These are phyloP conservation scores for Crepidotus variabilis DNA, from an alignment of 768 basidiomycete genomes.

Conservation along the genomic window DNA sequence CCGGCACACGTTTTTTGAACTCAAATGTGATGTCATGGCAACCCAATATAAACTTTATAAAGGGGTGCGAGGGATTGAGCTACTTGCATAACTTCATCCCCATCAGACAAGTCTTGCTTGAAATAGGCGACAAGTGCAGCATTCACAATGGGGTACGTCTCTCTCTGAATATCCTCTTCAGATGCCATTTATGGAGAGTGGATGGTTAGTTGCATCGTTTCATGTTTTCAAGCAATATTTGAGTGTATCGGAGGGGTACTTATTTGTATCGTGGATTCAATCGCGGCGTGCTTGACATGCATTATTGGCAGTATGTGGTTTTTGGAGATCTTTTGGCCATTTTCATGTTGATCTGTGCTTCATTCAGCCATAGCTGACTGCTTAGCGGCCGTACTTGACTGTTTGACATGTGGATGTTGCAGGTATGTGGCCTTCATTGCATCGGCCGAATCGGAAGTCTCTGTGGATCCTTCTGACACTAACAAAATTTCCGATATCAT, in stretches of 20 bases:
- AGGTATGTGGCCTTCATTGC: conserved; percentile 20
- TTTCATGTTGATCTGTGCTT: background rate
- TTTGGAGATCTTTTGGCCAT: background rate
- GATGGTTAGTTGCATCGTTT: background rate
- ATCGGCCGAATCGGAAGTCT: background rate
- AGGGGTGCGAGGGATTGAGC: background rate
- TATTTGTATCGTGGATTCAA: conserved; percentile 31
- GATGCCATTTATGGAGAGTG: background rate
- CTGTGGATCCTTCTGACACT: background rate
- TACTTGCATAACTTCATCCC: background rate
- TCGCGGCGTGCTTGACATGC: conserved; percentile 44
- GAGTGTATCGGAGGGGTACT: conserved; percentile 40
- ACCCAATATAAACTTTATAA: background rate
- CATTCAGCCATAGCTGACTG: conserved; percentile 37
- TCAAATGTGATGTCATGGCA: background rate
- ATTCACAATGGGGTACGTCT: background rate
- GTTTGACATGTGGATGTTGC: conserved; percentile 44
- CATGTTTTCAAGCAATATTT: conserved; percentile 28
- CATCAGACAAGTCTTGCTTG: background rate
- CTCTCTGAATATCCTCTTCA: background rate
- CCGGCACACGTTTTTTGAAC: background rate
- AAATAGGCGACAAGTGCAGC: background rate
- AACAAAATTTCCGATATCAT: background rate
- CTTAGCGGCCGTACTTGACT: conserved; percentile 36
- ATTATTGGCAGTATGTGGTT: conserved; percentile 37